These are phyloP conservation scores for Candida hispaniensis DNA, from an alignment of 805 yeast species.

Conservation along the genomic window DNA sequence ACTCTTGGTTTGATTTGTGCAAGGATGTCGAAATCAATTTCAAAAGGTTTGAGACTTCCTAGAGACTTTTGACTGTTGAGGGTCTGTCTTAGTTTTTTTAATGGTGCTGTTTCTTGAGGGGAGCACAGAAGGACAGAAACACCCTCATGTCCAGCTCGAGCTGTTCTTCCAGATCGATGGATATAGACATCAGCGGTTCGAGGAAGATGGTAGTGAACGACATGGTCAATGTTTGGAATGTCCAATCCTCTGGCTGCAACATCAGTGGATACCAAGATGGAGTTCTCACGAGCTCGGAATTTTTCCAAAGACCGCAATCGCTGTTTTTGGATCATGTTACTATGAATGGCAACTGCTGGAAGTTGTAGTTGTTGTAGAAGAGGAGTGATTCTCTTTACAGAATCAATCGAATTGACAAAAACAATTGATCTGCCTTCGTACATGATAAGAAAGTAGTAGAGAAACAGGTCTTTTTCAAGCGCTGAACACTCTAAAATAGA, in stretches of 20 bases:
- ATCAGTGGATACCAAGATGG: slow-evolving; percentile 79
- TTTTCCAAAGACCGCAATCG: slow-evolving; percentile 77
- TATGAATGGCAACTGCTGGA: slow-evolving; percentile 66
- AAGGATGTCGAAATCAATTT: slow-evolving; percentile 66
- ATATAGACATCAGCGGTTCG: slow-evolving; percentile 88
- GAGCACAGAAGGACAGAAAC: slow-evolving; percentile 90
- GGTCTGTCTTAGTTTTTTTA: slow-evolving; percentile 57
- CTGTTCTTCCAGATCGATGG: slow-evolving; percentile 98
- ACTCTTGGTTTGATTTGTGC: slow-evolving; percentile 61
- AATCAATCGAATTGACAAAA: slow-evolving; percentile 90
- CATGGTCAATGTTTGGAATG: slow-evolving; percentile 83
- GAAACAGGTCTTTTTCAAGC: slow-evolving; percentile 76
- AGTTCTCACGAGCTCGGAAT: slow-evolving; percentile 41
- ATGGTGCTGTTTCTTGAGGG: slow-evolving; percentile 86
- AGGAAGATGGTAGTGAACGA: slow-evolving; percentile 91
- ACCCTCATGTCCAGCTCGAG: slow-evolving; percentile 87
- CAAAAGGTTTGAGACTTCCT: slow-evolving; percentile 45
- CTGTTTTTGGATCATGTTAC: slow-evolving; percentile 91
- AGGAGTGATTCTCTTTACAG: slow-evolving; percentile 78
- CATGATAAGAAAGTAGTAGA: slow-evolving; percentile 75
- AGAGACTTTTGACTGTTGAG: slow-evolving; percentile 36
- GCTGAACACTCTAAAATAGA: slow-evolving; percentile 87
- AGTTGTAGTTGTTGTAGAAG: slow-evolving; percentile 58
- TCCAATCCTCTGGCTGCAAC: slow-evolving; percentile 98
- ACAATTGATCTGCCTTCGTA: slow-evolving; percentile 86